Conservation (phyloP, 2,329 filamentous ascomycete species). For the Penicillium hesseltinei region DNA sequence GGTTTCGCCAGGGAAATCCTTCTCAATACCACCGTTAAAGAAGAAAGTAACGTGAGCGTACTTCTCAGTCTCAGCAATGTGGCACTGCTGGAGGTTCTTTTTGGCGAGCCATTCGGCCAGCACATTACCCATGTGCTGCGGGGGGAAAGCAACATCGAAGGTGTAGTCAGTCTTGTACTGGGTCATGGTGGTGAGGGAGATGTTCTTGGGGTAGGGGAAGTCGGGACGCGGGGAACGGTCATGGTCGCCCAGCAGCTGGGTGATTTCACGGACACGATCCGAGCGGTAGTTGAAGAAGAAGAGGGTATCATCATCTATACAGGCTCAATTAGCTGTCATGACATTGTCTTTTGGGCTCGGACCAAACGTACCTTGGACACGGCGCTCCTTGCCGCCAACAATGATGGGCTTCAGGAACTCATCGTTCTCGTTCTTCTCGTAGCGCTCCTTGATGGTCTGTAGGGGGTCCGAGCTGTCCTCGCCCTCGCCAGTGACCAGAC, state of each 20-base stretch:
- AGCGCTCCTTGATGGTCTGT: constrained; percentile 80
- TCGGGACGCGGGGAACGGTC: constrained; percentile 88
- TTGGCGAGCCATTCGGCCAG: constrained; percentile 93
- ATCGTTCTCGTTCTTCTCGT: constrained; percentile 84
- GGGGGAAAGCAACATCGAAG: constrained; percentile 88
- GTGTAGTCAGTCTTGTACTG: constrained; percentile 95
- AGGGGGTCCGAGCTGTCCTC: constrained; percentile 82
- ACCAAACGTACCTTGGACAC: constrained; percentile 69
- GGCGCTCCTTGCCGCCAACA: constrained; percentile 77
- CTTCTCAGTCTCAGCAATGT: constrained; percentile 98
- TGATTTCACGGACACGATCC: constrained; percentile 93
- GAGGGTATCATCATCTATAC: constrained; percentile 78
- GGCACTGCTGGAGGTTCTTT: constrained; percentile 86
- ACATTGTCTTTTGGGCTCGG: background rate
- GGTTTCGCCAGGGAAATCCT: constrained; percentile 86
- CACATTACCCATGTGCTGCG: constrained; percentile 97
- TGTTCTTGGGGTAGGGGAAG: constrained; percentile 91
- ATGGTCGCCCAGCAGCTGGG: constrained; percentile 85
- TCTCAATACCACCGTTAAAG: constrained; percentile 98
- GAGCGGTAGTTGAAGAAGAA: constrained; percentile 99
- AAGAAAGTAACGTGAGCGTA: constrained; percentile 99
- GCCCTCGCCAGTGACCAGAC: constrained; percentile 79
- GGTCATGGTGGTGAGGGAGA: constrained; percentile 90
- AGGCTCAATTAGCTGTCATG: constrained; percentile 19
- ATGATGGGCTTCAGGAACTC: constrained; percentile 99